Base-by-base conservation (phyloP, 2,329 filamentous ascomycete genomes). In the Dactylellina cionopaga region DNA sequence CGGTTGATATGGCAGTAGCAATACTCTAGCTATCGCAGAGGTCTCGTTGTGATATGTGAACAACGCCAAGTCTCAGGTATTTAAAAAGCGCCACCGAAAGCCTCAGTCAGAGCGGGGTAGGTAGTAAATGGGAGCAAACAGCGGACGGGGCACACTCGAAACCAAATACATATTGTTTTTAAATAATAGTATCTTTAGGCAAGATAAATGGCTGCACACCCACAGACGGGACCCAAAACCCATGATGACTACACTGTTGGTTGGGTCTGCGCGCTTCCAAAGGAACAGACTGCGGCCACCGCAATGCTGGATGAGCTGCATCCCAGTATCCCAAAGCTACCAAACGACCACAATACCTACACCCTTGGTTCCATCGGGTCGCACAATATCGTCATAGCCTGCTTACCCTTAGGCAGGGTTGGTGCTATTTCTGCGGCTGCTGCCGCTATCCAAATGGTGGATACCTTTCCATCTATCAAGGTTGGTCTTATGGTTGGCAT, bases 401-500 rank as follows among this genome's bases (percentile, higher is more conserved):
- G 39, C 27, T 41, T 60, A 17, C 65, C 56, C 5, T 22, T 1
- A 3, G 35, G 44, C 1, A 29, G 11, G 3, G 60, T 60, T 29
- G 54, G 55, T 3, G 43, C 27, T 1, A 58, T 33, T 10, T 47
- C 58, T 6, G 43, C 54, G 2, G 33, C n/a, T n/a, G n/a, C n/a
- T 1, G 78, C 79, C 1, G 80, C 78, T 0, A 75, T 62, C 19
- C 69, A 77, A 22, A 80, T 81, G 78, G 55, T 65, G 15, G 49
- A 65, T 5, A 77, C 76, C 5, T 82, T 81, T 64, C 74, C 76
- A 6, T 62, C 54, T 22, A 80, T 83, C 24, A 77, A 75, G 17
- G 77, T 83, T 37, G 79, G 79, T 1, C 76, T 84, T 1, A 79
- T 84, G 78, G 82, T 84, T 0, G 82, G 82, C 17, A 81, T 84